A percentile compares a stretch with the other conserved stretches of the same genome.
These are phyloP conservation scores for Schizosaccharomyces lindneri DNA, from an alignment of 805 yeast species.

Conservation along the genomic window DNA sequence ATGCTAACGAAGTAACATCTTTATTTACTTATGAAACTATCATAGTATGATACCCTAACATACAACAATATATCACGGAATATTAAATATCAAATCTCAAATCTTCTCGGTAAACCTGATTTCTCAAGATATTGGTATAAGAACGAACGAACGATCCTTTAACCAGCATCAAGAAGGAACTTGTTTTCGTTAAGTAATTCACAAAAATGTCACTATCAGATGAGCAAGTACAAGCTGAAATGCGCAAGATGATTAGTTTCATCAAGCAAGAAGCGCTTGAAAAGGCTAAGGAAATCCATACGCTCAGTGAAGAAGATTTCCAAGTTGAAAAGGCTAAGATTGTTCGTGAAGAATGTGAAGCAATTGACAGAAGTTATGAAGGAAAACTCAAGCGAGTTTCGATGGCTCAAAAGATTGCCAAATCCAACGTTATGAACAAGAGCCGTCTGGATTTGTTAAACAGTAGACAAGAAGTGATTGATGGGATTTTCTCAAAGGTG, in stretches of 20 bases:
- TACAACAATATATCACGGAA: no score
- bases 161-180: background rate
- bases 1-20: no score
- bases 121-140: background rate
- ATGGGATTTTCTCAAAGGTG: conserved; percentile 48
- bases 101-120: no score
- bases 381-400: conserved; percentile 73
- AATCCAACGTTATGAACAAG: conserved; percentile 86
- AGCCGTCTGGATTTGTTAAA: conserved; percentile 74
- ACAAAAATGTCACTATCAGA: background rate
- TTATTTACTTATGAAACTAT: no score
- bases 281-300: conserved; percentile 82
- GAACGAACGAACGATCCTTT: background rate
- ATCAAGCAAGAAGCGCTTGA: conserved; percentile 98
- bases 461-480: conserved; percentile 61
- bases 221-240: conserved; percentile 54
- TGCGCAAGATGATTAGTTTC: conserved; percentile 93
- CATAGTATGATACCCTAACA: no score
- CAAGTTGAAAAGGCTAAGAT: conserved; percentile 91
- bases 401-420: conserved; percentile 81
- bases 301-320: conserved; percentile 95
- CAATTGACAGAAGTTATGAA: conserved; percentile 60
- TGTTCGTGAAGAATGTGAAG: conserved; percentile 75
- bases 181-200: background rate
- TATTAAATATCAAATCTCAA: no score